Evolutionary conservation across 768 basidiomycete genomes (phyloP), one percentile per base, ranked within the genome.

Genomic region (Termitomyces sp.): DNA sequence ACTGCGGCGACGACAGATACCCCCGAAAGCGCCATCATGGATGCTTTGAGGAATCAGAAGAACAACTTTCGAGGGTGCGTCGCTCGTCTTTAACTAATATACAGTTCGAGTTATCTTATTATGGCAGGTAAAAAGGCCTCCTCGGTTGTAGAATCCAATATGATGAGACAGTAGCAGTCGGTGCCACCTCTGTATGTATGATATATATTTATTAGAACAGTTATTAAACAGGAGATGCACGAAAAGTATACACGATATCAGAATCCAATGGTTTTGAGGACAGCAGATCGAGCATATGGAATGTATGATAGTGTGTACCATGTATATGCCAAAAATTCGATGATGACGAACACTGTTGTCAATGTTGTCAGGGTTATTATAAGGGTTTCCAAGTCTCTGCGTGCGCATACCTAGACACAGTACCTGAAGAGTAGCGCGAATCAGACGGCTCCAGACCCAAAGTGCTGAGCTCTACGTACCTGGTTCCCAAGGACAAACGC

Each of bases 251-350:
- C 35, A 42, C 11, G 15, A 26, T 34, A 75, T 52, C 71, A 72
- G 56, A 80, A 63, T 12, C 80, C 86, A 55, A 91, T 74, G 32
- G 82, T 67, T 67, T 83, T 90, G 56, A 81, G 74, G 42, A 90
- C 81, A 12, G 85, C 86, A 2, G 83, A 67, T 53, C 93, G 81
- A 2, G 94, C 94, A 63, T 95, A 96, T 2, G 94, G 94, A 62
- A 98, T 92, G 73, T 95, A 97, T 7, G 86, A 88, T 30, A 90
- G 71, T 49, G 80, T 83, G 68, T 89, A 95, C 93, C 93, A 97
- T 21, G 87, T 83, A 70, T 88, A 96, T 6, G 93, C 94, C 55
- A 96, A 77, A 70, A 90, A 96, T 69, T 95, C 86, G 69, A 97
- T 75, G 71, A 96, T 78, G 56, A 97, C 94, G 68, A 97, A 91